Conservation (phyloP, 768 basidiomycete genomes). For the Collybiopsis luxurians region DNA sequence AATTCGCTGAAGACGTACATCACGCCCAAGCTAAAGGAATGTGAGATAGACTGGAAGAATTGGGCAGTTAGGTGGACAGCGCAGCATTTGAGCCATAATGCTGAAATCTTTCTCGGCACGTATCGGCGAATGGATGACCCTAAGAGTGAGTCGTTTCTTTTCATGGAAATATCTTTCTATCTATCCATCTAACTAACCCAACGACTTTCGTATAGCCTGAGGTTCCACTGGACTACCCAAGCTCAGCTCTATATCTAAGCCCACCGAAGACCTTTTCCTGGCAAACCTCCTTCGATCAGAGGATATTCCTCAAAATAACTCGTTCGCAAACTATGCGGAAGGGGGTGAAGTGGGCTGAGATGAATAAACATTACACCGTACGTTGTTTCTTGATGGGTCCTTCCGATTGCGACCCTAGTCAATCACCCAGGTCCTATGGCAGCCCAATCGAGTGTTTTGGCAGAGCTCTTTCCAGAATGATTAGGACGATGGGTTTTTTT, state of each 20-base stretch:
- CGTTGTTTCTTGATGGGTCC: slow-evolving; percentile 70
- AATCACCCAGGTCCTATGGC: slow-evolving; percentile 58
- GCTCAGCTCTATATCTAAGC: slow-evolving; percentile 25
- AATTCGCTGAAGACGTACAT: slow-evolving; percentile 50
- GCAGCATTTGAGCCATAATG: slow-evolving; percentile 35
- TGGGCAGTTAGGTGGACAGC: slow-evolving; percentile 71
- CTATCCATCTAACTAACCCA: too few relatives aligned
- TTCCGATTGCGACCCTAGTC: slow-evolving; percentile 60
- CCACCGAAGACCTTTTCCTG: slow-evolving; percentile 50
- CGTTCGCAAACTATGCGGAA: too few relatives aligned
- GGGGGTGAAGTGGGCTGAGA: too few relatives aligned
- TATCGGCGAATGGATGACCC: slow-evolving; percentile 20
- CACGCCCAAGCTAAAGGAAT: slow-evolving; percentile 19
- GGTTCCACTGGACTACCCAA: slow-evolving; percentile 77
- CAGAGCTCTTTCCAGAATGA: slow-evolving; percentile 51
- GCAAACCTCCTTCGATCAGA: slow-evolving; percentile 37
- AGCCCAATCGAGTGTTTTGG: slow-evolving; percentile 55
- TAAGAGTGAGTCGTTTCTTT: slow-evolving; percentile 47
- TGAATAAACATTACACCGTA: slow-evolving; percentile 40
- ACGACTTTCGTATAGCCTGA: too few relatives aligned
- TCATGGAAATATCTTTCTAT: too few relatives aligned
- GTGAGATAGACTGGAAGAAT: slow-evolving; percentile 48
- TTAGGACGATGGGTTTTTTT: too few relatives aligned
- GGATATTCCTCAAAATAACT: slow-evolving; percentile 57
- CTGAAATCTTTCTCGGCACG: slow-evolving; percentile 56